Evolutionary conservation across 495 filamentous ascomycete genomes (phyloP).

Genomic region (Filosporella fistucella): DNA sequence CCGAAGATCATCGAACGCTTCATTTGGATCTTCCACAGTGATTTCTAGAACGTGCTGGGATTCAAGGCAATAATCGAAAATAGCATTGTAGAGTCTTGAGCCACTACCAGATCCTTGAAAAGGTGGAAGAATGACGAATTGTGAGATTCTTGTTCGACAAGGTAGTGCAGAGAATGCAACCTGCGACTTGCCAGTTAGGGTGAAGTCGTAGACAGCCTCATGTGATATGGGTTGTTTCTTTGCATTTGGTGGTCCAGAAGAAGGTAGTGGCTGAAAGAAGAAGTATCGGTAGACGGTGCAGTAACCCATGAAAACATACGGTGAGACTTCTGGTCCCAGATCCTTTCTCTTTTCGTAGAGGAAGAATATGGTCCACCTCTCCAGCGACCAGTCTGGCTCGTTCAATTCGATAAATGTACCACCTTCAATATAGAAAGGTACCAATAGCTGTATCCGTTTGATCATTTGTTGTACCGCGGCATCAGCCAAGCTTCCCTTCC

Average conservation of each 20-base stretch:
- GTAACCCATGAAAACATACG: conserved; percentile 80
- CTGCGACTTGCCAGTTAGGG: conserved; percentile 38
- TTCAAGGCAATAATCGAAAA: conserved; percentile 60
- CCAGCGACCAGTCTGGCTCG: conserved; percentile 66
- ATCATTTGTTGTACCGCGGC: conserved; percentile 58
- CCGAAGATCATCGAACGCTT: conserved; percentile 86
- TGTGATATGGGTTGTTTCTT: conserved; percentile 34
- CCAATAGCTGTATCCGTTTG: conserved; percentile 74
- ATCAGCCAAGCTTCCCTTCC: conserved; percentile 45
- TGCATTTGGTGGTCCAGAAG: conserved; percentile 18
- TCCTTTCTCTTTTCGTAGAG: conserved; percentile 62
- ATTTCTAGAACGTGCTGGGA: conserved; percentile 68
- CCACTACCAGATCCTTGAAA: conserved; percentile 80
- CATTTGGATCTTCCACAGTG: conserved; percentile 94
- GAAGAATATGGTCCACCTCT: conserved; percentile 87
- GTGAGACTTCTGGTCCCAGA: conserved; percentile 3
- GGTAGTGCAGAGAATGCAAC: conserved; percentile 30
- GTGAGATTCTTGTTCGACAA: conserved; percentile 77
- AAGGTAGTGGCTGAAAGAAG: conserved; percentile 41
- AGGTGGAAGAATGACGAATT: conserved; percentile 89
- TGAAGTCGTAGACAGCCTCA: conserved; percentile 32
- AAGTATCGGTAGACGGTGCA: conserved; percentile 86
- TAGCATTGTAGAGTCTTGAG: conserved; percentile 70
- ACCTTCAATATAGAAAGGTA: conserved; percentile 90
- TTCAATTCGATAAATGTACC: conserved; percentile 68